Conservation (phyloP, 2,329 filamentous ascomycete species). For the Colletotrichum graminicola region DNA sequence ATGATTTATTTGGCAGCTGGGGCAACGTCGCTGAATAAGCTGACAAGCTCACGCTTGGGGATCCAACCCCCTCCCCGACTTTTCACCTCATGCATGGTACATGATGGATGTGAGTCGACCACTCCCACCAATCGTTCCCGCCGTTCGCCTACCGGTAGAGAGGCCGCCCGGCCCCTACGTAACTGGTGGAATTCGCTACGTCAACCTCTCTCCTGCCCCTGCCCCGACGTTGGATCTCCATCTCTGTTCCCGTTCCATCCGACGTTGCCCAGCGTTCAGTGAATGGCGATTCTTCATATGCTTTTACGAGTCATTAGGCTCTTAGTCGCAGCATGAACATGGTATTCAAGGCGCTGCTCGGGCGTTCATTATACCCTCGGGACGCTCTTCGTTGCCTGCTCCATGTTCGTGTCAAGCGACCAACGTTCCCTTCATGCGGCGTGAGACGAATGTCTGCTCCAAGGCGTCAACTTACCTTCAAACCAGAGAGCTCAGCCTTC, state of each 20-base stretch:
- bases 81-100: slow-evolving; percentile 19
- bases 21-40: background rate
- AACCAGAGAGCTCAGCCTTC: slow-evolving; percentile 9
- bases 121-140: slow-evolving; percentile 25
- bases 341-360: background rate
- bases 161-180: slow-evolving; percentile 31
- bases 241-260: slow-evolving; percentile 12
- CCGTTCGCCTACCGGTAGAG: slow-evolving; percentile 27
- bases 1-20: background rate
- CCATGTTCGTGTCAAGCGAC: background rate
- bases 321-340: background rate
- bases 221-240: slow-evolving; percentile 11
- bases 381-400: background rate
- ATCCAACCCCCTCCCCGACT: background rate
- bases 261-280: slow-evolving; percentile 28
- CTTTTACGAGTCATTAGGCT: slow-evolving; percentile 33
- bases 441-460: background rate
- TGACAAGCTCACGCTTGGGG: background rate
- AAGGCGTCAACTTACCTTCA: background rate
- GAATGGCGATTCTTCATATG: slow-evolving; percentile 15
- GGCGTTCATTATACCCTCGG: background rate
- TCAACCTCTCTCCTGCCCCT: slow-evolving; percentile 19
- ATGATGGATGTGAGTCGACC: slow-evolving; percentile 19
- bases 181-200: slow-evolving; percentile 32
- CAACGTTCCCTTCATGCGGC: background rate